These are phyloP conservation scores for Kalanchoe fedtschenkoi DNA, from an alignment of 164 flowering plant genomes.

Conservation along the genomic window DNA sequence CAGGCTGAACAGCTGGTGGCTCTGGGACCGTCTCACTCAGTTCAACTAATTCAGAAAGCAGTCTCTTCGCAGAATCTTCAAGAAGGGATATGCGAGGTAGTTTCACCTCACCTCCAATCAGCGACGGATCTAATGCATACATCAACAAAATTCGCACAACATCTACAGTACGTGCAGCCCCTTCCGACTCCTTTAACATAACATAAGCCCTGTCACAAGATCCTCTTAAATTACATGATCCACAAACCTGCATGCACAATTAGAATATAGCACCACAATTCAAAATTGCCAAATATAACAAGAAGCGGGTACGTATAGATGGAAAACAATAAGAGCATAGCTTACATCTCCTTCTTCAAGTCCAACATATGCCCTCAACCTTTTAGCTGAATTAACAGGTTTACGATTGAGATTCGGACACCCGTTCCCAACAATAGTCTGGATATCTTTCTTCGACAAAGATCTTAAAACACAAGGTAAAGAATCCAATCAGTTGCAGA, in stretches of 20 bases:
- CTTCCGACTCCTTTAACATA: slow-evolving; percentile 51
- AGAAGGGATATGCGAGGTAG: slow-evolving; percentile 40
- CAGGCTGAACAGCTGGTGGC: slow-evolving; percentile 46
- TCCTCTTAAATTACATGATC: slow-evolving; percentile 63
- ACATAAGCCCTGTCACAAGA: slow-evolving; percentile 94
- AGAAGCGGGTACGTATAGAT: neutral
- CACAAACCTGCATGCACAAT: slow-evolving; percentile 50
- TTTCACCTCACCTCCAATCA: slow-evolving; percentile 37
- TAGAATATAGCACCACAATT: neutral
- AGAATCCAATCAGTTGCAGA: neutral
- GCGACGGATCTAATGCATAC: slow-evolving; percentile 64
- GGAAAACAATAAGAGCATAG: neutral
- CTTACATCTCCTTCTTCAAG: slow-evolving; percentile 91
- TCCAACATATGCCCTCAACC: slow-evolving; percentile 54
- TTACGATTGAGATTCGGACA: slow-evolving; percentile 78
- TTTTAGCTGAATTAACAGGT: slow-evolving; percentile 76
- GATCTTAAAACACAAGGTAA: slow-evolving; percentile 35
- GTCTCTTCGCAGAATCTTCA: slow-evolving; percentile 52
- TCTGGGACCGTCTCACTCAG: slow-evolving; percentile 45
- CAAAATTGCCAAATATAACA: neutral
- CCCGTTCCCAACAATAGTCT: slow-evolving; percentile 58
- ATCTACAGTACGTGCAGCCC: slow-evolving; percentile 73
- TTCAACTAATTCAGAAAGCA: slow-evolving; percentile 56
- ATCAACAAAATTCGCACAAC: slow-evolving; percentile 58
- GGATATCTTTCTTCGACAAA: slow-evolving; percentile 49